Percentiles rank a stretch among this genome's conserved stretches.
Evolutionary conservation across 2,329 filamentous ascomycete genomes (phyloP).

Genomic region (Xylaria sp.): DNA sequence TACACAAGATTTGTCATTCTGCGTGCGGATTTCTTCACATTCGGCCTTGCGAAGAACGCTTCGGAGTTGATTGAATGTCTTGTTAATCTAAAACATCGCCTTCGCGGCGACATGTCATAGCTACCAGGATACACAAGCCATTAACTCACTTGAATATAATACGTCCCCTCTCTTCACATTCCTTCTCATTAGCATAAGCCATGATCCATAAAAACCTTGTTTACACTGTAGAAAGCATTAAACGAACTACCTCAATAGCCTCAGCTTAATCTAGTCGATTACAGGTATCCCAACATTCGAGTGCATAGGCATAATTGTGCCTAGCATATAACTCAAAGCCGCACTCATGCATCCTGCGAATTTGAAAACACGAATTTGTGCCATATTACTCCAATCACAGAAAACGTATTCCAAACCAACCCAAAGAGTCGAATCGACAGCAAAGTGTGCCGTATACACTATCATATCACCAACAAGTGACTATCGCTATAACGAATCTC

Average conservation of each 20-base stretch:
- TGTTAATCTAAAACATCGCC: slow-evolving; percentile 14
- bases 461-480: slow-evolving; percentile 4
- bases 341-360: neutral
- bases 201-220: neutral
- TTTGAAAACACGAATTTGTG: neutral
- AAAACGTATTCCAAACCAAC: neutral
- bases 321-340: neutral
- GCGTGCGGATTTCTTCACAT: slow-evolving; percentile 42
- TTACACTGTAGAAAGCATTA: neutral
- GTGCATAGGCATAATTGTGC: neutral
- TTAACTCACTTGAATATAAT: neutral
- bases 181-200: neutral
- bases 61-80: slow-evolving; percentile 31
- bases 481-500: slow-evolving; percentile 16
- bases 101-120: slow-evolving; percentile 6
- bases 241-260: neutral
- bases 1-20: slow-evolving; percentile 41
- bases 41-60: slow-evolving; percentile 39
- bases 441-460: neutral
- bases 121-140: neutral
- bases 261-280: too few species aligned
- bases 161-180: neutral
- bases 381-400: too few species aligned
- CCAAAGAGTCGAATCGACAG: neutral
- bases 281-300: too few species aligned